These are phyloP conservation scores for Hortiboletus rubellus DNA, from an alignment of 1,284 basidiomycete genomes.

Conservation along the genomic window DNA sequence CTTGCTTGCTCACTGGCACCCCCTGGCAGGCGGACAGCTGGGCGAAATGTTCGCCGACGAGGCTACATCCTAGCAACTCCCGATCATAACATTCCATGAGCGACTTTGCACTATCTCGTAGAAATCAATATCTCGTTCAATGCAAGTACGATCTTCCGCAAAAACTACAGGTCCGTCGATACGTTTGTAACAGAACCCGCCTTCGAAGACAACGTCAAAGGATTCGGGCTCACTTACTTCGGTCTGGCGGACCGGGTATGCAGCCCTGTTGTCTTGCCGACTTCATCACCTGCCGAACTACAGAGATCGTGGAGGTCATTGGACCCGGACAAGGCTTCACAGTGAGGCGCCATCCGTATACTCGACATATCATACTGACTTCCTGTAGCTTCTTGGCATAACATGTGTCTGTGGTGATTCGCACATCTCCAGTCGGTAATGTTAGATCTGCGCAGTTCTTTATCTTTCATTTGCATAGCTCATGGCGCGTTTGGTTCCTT, in stretches of 20 bases:
- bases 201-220: slow-evolving; percentile 93
- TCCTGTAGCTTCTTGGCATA: slow-evolving; percentile 79
- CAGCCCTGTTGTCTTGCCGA: neutral
- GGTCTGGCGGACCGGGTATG: slow-evolving; percentile 88
- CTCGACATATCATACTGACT: neutral
- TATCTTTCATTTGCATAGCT: slow-evolving; percentile 45
- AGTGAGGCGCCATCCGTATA: slow-evolving; percentile 39
- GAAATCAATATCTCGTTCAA: slow-evolving; percentile 8
- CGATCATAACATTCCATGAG: slow-evolving; percentile 95
- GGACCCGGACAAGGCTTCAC: slow-evolving; percentile 98
- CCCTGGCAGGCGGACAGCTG: slow-evolving; percentile 67
- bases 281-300: slow-evolving; percentile 7
- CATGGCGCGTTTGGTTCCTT: slow-evolving; percentile 96
- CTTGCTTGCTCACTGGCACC: slow-evolving; percentile 12
- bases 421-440: slow-evolving; percentile 72
- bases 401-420: slow-evolving; percentile 97
- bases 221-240: slow-evolving; percentile 94
- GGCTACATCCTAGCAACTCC: slow-evolving; percentile 95
- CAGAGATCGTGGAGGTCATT: slow-evolving; percentile 94
- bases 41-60: slow-evolving; percentile 80
- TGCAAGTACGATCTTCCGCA: slow-evolving; percentile 80
- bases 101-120: slow-evolving; percentile 19
- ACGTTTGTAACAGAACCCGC: slow-evolving; percentile 88
- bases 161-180: slow-evolving; percentile 75
- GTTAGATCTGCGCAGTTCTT: neutral